Percentiles rank a stretch among this genome's conserved stretches.
These are phyloP conservation scores for Auricularia auricula-judae DNA, from an alignment of 768 basidiomycete species.

Conservation along the genomic window DNA sequence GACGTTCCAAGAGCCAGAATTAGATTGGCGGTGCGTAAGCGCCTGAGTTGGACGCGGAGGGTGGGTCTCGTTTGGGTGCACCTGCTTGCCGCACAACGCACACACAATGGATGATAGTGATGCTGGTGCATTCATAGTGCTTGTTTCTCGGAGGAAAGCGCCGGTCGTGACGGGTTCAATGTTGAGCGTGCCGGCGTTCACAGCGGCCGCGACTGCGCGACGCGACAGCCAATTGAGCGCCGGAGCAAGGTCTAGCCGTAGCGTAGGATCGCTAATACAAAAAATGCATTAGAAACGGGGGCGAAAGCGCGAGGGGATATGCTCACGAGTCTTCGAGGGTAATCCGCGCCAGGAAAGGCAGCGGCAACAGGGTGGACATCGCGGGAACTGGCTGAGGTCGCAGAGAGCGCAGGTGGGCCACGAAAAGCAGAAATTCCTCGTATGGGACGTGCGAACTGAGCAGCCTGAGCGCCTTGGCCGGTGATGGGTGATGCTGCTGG, in stretches of 20 bases:
- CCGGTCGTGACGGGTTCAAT: slow-evolving; percentile 74
- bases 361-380: slow-evolving; percentile 61
- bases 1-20: neutral
- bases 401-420: slow-evolving; percentile 63
- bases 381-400: slow-evolving; percentile 50
- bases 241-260: slow-evolving; percentile 88
- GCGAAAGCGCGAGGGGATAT: neutral
- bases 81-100: slow-evolving; percentile 60
- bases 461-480: slow-evolving; percentile 30
- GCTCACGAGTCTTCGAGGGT: slow-evolving; percentile 79
- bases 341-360: slow-evolving; percentile 71
- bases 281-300: too few relatives aligned
- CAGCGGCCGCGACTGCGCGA: slow-evolving; percentile 70
- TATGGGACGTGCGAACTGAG: slow-evolving; percentile 66
- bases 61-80: slow-evolving; percentile 24
- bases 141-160: slow-evolving; percentile 46
- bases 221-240: slow-evolving; percentile 91
- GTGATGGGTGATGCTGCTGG: slow-evolving; percentile 18
- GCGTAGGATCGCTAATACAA: slow-evolving; percentile 65
- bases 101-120: slow-evolving; percentile 45
- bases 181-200: slow-evolving; percentile 75
- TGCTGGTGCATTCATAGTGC: slow-evolving; percentile 20
- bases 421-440: slow-evolving; percentile 67
- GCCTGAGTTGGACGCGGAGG: slow-evolving; percentile 3
- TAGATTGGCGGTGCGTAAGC: neutral